Conservation (phyloP, 139 green algal species). For the Limnomonas spitsbergensis region DNA sequence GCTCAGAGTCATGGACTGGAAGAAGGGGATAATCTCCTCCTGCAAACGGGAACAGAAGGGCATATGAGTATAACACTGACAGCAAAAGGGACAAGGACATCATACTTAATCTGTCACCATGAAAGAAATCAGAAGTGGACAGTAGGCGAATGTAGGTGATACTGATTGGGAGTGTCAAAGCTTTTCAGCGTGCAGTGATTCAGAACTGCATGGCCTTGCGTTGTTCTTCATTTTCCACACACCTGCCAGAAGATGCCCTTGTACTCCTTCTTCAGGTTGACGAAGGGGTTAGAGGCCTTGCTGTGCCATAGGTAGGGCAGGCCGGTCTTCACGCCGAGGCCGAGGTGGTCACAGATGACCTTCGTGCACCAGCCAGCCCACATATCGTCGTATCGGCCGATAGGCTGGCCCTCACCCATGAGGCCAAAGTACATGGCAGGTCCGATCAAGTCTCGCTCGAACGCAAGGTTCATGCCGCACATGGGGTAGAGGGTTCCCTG, state of each 20-base stretch:
- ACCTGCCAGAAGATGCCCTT: constrained; percentile 98
- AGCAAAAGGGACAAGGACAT: background rate
- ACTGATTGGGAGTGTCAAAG: too few relatives aligned
- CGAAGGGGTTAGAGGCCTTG: constrained; percentile 95
- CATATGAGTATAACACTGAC: background rate
- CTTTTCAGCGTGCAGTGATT: too few relatives aligned
- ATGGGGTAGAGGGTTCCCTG: constrained; percentile 89
- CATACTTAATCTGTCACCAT: background rate
- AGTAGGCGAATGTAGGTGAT: too few relatives aligned
- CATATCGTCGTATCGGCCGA: constrained; percentile 96
- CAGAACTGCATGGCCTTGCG: too few relatives aligned
- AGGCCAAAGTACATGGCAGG: constrained; percentile 97
- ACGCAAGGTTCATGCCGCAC: constrained; percentile 97
- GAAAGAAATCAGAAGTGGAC: too few relatives aligned
- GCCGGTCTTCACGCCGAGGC: constrained; percentile 89
- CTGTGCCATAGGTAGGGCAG: constrained; percentile 96
- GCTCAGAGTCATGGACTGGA: constrained; percentile 74
- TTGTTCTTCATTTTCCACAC: too few relatives aligned
- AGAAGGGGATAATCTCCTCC: constrained; percentile 93
- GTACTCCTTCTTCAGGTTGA: constrained; percentile 97
- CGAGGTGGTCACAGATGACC: constrained; percentile 95
- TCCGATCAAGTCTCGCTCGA: constrained; percentile 87
- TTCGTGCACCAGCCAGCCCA: constrained; percentile 96
- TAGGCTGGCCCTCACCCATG: constrained; percentile 94
- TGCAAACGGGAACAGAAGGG: constrained; percentile 25